Evolutionary conservation across 108 stramenopile genomes (phyloP).

Genomic region (Nannochloropsis salina): DNA sequence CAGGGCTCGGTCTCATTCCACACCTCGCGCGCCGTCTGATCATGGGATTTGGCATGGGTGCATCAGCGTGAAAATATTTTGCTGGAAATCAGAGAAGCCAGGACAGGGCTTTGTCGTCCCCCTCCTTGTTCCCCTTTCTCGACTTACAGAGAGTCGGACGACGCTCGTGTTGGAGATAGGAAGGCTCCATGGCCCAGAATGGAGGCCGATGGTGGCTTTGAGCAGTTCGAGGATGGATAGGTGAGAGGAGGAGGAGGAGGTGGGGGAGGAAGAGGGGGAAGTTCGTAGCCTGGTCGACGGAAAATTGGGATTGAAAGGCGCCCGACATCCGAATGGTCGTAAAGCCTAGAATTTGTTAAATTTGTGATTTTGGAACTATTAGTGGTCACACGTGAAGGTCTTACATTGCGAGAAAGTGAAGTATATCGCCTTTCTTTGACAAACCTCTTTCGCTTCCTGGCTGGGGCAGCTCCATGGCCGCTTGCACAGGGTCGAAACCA

Average conservation of each 20-base stretch:
- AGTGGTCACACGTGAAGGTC: too few species aligned
- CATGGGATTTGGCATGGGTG: background rate
- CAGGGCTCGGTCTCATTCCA: slow-evolving; percentile 17
- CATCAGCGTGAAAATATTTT: too few species aligned
- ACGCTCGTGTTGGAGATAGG: background rate
- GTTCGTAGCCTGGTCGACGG: background rate
- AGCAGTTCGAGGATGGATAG: slow-evolving; percentile 11
- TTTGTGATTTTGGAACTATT: too few species aligned
- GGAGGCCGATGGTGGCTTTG: slow-evolving; percentile 9
- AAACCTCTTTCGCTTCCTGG: too few species aligned
- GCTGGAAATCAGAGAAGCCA: background rate
- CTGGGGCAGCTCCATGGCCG: too few species aligned
- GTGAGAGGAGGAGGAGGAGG: background rate
- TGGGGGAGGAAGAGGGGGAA: slow-evolving; percentile 3
- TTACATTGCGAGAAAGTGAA: too few species aligned
- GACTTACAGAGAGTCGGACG: background rate
- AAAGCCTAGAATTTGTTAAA: too few species aligned
- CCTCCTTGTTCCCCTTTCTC: background rate
- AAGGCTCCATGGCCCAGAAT: background rate
- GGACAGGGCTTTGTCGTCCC: background rate
- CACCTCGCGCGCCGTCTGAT: background rate
- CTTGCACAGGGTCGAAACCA: too few species aligned
- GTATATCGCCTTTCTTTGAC: too few species aligned
- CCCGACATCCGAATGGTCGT: too few species aligned
- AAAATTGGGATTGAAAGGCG: background rate